Evolutionary conservation across 257 asterid species (phyloP).

Genomic region (Handroanthus guayacan): DNA sequence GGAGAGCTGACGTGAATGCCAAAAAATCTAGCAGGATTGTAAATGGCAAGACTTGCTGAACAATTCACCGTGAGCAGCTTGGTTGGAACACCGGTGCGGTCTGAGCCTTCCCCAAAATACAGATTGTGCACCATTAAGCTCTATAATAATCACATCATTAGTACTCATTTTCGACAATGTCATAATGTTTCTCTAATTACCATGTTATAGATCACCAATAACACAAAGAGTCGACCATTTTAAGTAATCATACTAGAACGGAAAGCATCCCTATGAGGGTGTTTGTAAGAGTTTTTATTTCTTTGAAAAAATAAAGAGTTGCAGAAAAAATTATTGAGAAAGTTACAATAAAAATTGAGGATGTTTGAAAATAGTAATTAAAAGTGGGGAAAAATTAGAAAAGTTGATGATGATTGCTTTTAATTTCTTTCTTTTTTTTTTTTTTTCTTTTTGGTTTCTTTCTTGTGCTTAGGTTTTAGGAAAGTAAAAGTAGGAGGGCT

Average conservation of each 20-base stretch:
- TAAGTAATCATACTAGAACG: background rate
- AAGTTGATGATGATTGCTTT: too few relatives aligned
- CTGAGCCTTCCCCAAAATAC: slow-evolving; percentile 62
- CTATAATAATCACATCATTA: slow-evolving; percentile 30
- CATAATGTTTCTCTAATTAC: background rate
- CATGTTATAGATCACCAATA: background rate
- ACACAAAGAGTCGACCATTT: background rate
- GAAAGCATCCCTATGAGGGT: too few relatives aligned
- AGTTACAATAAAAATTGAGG: too few relatives aligned
- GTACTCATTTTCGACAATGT: background rate
- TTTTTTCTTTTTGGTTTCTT: too few relatives aligned
- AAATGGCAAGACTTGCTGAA: slow-evolving; percentile 53
- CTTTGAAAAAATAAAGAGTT: too few relatives aligned
- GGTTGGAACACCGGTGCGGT: slow-evolving; percentile 76
- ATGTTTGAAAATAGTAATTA: too few relatives aligned
- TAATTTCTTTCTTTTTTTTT: too few relatives aligned
- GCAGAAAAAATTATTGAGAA: too few relatives aligned
- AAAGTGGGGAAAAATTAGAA: too few relatives aligned
- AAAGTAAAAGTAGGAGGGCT: too few relatives aligned
- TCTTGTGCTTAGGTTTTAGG: too few relatives aligned
- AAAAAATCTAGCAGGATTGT: slow-evolving; percentile 68
- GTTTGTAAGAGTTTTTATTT: too few relatives aligned
- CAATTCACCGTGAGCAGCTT: slow-evolving; percentile 62
- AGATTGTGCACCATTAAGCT: slow-evolving; percentile 52
- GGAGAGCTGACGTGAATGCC: slow-evolving; percentile 62